Percentiles rank a stretch among this genome's conserved stretches.
phyloP scores from a whole-genome alignment of 306 rosid species.

The Medicago ruthenica region DNA sequence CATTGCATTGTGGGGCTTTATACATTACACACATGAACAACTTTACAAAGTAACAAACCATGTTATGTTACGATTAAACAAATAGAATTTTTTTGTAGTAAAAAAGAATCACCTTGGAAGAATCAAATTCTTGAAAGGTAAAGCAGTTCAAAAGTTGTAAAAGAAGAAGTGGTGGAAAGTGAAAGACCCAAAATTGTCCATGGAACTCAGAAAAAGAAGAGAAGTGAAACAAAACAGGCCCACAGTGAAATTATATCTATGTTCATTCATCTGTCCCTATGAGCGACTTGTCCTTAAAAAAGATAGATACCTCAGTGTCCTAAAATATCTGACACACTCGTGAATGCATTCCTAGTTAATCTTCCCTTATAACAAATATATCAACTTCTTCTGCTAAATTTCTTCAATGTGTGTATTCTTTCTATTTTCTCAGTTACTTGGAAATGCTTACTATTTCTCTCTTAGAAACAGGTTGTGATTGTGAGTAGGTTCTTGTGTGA shows the following conservation, averaged over 20 bases:
- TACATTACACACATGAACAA: not conserved
- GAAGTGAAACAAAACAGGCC: not conserved
- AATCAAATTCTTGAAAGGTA: conserved; percentile 56
- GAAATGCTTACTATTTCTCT: not conserved
- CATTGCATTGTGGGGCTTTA: not conserved
- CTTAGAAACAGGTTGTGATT: not conserved
- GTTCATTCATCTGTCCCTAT: conserved; percentile 44
- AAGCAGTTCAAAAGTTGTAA: conserved; percentile 37
- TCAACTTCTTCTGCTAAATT: not conserved
- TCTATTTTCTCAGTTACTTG: conserved; percentile 25
- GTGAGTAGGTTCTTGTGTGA: not conserved
- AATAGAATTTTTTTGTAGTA: not conserved
- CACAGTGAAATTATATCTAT: conserved; percentile 36
- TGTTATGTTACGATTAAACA: conserved; percentile 23
- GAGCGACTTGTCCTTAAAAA: conserved; percentile 74
- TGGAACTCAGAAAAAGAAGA: conserved; percentile 42
- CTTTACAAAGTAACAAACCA: conserved; percentile 11
- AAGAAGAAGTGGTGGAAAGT: conserved; percentile 16
- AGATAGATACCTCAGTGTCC: conserved; percentile 62
- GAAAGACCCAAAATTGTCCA: conserved; percentile 25
- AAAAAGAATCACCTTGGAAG: conserved; percentile 46
- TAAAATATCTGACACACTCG: conserved; percentile 69
- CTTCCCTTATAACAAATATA: not conserved
- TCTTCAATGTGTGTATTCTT: not conserved
- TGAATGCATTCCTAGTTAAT: conserved; percentile 37